These are phyloP conservation scores for Chlamydomonas eustigma DNA, from an alignment of 139 green algal species.

Conservation along the genomic window DNA sequence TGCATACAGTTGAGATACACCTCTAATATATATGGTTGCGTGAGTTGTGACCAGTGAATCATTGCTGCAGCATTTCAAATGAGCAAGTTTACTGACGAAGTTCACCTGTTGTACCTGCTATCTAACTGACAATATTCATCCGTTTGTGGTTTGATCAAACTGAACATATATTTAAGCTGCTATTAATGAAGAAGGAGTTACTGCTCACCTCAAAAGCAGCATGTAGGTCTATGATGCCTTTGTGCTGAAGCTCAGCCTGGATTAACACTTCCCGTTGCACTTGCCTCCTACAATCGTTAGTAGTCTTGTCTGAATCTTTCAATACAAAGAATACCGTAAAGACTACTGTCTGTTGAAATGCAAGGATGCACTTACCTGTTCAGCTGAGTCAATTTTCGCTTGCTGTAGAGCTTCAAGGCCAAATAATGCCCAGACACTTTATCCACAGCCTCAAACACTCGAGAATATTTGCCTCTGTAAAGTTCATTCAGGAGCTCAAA, in stretches of 20 bases:
- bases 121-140: too few relatives aligned
- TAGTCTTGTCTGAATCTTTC: background rate
- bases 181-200: too few relatives aligned
- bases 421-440: conserved; percentile 6
- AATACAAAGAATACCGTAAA: conserved; percentile 9
- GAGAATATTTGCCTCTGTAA: conserved; percentile 4
- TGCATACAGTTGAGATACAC: too few relatives aligned
- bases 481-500: background rate
- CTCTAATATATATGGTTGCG: too few relatives aligned
- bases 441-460: conserved; percentile 7
- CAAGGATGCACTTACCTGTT: background rate
- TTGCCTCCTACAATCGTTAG: background rate
- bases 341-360: background rate
- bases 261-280: conserved; percentile 13
- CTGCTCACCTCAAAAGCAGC: conserved; percentile 19
- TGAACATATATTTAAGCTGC: too few relatives aligned
- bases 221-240: conserved; percentile 25
- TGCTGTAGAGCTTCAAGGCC: conserved; percentile 25
- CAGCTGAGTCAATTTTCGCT: background rate
- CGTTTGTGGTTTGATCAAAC: too few relatives aligned
- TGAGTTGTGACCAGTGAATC: too few relatives aligned
- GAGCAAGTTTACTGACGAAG: too few relatives aligned
- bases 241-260: conserved; percentile 15
- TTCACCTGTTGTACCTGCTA: too few relatives aligned
- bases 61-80: too few relatives aligned